phyloP scores from a whole-genome alignment of 176 grass and related monocot species.

The Musa troglodytarum region DNA sequence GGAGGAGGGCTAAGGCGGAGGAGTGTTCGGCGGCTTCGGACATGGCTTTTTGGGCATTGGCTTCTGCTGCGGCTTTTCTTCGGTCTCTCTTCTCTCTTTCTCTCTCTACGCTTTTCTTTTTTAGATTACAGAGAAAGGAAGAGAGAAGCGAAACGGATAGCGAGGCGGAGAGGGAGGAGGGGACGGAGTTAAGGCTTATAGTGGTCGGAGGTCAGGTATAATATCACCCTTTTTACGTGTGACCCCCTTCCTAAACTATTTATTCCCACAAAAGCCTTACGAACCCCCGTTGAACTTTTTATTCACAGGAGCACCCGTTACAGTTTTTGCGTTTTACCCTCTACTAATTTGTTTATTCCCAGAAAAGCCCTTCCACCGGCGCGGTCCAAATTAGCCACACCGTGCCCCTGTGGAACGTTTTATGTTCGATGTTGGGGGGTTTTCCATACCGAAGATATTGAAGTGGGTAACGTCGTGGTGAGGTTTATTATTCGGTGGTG shows the following conservation, averaged over 20 bases:
- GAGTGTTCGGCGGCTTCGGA: conserved; percentile 29
- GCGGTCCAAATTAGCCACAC: not conserved
- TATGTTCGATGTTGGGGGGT: too few species aligned
- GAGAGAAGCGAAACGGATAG: conserved; percentile 11
- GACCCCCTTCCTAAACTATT: not conserved
- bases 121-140: conserved; percentile 1
- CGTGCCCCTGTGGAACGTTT: not conserved
- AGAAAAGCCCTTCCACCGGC: not conserved
- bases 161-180: not conserved
- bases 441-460: too few species aligned
- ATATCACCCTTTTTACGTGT: not conserved
- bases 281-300: too few species aligned
- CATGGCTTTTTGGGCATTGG: conserved; percentile 41
- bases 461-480: not conserved
- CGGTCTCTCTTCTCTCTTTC: not conserved
- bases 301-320: too few species aligned
- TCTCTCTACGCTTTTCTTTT: not conserved
- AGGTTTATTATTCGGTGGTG: not conserved
- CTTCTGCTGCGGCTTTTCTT: not conserved
- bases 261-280: not conserved
- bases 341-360: not conserved
- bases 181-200: conserved; percentile 10
- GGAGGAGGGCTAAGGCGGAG: conserved; percentile 9
- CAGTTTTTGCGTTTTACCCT: not conserved
- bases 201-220: conserved; percentile 3